These are phyloP conservation scores for Tuctoria greenei DNA, from an alignment of 176 grass and related monocot genomes.

Conservation along the genomic window DNA sequence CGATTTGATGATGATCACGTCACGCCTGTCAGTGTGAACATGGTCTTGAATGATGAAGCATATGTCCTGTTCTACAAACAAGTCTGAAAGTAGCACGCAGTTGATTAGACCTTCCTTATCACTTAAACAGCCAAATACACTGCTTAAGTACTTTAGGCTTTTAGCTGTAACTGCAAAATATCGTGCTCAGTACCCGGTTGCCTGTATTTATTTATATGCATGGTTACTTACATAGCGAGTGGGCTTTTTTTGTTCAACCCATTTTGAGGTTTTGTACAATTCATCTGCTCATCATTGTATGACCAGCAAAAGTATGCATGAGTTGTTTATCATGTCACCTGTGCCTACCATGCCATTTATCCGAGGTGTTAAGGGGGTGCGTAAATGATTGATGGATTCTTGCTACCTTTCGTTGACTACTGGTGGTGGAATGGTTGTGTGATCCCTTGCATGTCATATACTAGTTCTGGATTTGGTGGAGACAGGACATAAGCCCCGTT, in stretches of 20 bases:
- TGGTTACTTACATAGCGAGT: slow-evolving; percentile 39
- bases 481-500: background rate
- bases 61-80: slow-evolving; percentile 94
- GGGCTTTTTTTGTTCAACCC: slow-evolving; percentile 27
- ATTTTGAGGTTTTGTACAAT: slow-evolving; percentile 65
- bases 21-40: slow-evolving; percentile 37
- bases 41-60: slow-evolving; percentile 75
- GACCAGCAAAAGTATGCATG: slow-evolving; percentile 37
- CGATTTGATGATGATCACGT: slow-evolving; percentile 67
- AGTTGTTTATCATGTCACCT: slow-evolving; percentile 16
- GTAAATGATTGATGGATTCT: background rate
- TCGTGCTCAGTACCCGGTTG: slow-evolving; percentile 32
- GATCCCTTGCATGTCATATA: slow-evolving; percentile 1
- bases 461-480: slow-evolving; percentile 5
- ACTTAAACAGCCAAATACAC: slow-evolving; percentile 30
- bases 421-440: slow-evolving; percentile 16
- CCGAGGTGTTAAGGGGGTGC: background rate
- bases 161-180: slow-evolving; percentile 39
- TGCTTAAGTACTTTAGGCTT: slow-evolving; percentile 44
- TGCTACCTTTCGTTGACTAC: background rate
- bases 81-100: slow-evolving; percentile 26
- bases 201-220: slow-evolving; percentile 44
- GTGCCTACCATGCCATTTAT: background rate
- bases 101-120: slow-evolving; percentile 35
- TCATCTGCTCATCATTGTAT: slow-evolving; percentile 40